phyloP scores from a whole-genome alignment of 306 rosid species.

The Lotus japonicus region DNA sequence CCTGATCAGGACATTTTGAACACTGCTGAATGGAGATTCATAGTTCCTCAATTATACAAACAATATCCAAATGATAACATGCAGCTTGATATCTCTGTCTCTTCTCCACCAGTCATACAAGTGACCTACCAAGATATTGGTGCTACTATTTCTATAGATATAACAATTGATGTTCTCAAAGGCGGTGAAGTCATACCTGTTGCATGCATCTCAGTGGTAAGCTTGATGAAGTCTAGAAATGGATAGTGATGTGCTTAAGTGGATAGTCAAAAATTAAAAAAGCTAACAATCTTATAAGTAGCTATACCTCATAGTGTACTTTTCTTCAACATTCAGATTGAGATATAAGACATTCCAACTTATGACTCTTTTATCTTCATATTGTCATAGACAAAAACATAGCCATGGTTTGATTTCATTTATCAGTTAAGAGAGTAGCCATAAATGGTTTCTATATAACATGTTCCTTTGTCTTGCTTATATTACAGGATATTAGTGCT shows the following conservation, averaged over 20 bases:
- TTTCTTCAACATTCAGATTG: not conserved
- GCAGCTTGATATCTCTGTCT: constrained; percentile 49
- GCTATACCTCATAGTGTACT: not conserved
- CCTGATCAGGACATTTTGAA: constrained; percentile 49
- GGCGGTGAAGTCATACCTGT: constrained; percentile 54
- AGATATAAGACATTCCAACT: not conserved
- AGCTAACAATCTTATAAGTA: not conserved
- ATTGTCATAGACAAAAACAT: not conserved
- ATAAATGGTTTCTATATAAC: not conserved
- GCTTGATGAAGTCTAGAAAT: constrained; percentile 15
- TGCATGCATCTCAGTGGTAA: constrained; percentile 72
- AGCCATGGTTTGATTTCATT: not conserved
- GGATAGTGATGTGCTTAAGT: not conserved
- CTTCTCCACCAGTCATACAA: constrained; percentile 61
- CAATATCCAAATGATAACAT: constrained; percentile 64
- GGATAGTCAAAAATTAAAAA: not conserved
- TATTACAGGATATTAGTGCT: constrained; percentile 60
- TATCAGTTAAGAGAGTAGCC: not conserved
- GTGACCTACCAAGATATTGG: constrained; percentile 39
- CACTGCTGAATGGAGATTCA: constrained; percentile 69
- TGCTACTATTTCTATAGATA: constrained; percentile 37
- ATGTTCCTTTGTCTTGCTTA: constrained; percentile 7
- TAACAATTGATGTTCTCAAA: constrained; percentile 53
- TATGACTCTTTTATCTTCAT: not conserved
- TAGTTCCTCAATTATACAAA: constrained; percentile 70